Conservation (phyloP, 176 grass and related monocot genomes). For the Aegilops tauschii region DNA sequence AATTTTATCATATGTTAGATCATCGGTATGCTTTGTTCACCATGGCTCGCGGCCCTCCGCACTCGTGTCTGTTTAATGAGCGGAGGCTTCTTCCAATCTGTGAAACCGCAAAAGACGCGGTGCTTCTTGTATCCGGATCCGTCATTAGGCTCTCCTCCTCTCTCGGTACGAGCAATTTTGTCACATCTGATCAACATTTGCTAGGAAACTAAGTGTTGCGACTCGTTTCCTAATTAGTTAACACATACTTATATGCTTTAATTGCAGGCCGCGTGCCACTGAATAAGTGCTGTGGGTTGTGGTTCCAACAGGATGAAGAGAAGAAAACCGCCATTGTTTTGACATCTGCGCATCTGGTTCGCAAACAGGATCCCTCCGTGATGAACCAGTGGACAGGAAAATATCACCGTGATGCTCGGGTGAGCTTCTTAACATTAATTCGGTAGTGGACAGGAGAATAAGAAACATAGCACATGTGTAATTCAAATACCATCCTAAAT, state of each 20-base stretch:
- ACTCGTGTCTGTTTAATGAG: neutral
- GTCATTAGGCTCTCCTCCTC: neutral
- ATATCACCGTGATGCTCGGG: too few relatives aligned
- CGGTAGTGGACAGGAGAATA: too few relatives aligned
- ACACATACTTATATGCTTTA: too few relatives aligned
- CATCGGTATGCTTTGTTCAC: too few relatives aligned
- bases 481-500: too few relatives aligned
- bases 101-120: neutral
- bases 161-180: neutral
- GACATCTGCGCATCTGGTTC: neutral
- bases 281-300: neutral
- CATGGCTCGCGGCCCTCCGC: too few relatives aligned
- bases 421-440: too few relatives aligned
- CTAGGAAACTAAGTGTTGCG: neutral
- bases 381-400: neutral
- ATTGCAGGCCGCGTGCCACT: neutral
- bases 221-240: neutral
- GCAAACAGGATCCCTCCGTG: neutral
- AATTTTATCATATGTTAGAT: too few relatives aligned
- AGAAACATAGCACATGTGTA: too few relatives aligned
- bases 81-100: neutral
- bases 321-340: neutral
- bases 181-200: neutral
- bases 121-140: neutral
- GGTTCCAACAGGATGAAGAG: neutral